Evolutionary conservation across 2,329 filamentous ascomycete species (phyloP).

Genomic region (Daldinia sp.): DNA sequence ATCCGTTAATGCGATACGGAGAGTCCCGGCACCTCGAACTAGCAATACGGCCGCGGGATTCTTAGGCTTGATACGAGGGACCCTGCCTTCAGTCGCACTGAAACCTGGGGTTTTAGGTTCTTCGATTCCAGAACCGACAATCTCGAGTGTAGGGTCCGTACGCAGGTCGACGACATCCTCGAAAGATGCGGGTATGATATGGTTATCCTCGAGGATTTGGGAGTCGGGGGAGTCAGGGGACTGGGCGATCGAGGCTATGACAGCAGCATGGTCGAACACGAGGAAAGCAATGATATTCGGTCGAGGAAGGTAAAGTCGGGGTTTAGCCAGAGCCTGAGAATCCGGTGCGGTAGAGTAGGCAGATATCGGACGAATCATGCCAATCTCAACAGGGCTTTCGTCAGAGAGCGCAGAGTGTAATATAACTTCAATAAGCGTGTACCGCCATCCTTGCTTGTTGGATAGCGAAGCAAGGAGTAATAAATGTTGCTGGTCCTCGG

Average conservation of each 20-base stretch:
- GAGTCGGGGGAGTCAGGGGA: slow-evolving; percentile 78
- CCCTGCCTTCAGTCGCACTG: slow-evolving; percentile 61
- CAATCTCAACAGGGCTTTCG: slow-evolving; percentile 61
- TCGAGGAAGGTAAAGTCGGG: slow-evolving; percentile 80
- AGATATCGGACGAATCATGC: slow-evolving; percentile 75
- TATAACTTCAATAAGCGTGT: slow-evolving; percentile 79
- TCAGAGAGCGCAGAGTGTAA: slow-evolving; percentile 63
- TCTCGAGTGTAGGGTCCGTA: slow-evolving; percentile 71
- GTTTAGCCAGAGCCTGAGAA: slow-evolving; percentile 58
- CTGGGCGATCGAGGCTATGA: slow-evolving; percentile 79
- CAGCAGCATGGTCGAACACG: slow-evolving; percentile 81
- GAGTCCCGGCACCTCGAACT: slow-evolving; percentile 71
- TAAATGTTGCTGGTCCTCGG: slow-evolving; percentile 68
- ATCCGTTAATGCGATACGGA: slow-evolving; percentile 70
- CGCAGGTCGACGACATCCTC: slow-evolving; percentile 90
- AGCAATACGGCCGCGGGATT: slow-evolving; percentile 72
- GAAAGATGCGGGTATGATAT: slow-evolving; percentile 74
- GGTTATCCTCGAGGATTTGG: slow-evolving; percentile 77
- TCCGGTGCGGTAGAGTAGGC: slow-evolving; percentile 70
- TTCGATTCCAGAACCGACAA: slow-evolving; percentile 73
- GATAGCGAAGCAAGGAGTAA: slow-evolving; percentile 71
- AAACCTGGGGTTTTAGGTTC: slow-evolving; percentile 60
- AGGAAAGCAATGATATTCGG: slow-evolving; percentile 85
- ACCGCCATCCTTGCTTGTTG: slow-evolving; percentile 67
- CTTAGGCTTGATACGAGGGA: slow-evolving; percentile 68